Evolutionary conservation across 2,329 filamentous ascomycete genomes (phyloP).

Genomic region (Hypoxylon sp.): DNA sequence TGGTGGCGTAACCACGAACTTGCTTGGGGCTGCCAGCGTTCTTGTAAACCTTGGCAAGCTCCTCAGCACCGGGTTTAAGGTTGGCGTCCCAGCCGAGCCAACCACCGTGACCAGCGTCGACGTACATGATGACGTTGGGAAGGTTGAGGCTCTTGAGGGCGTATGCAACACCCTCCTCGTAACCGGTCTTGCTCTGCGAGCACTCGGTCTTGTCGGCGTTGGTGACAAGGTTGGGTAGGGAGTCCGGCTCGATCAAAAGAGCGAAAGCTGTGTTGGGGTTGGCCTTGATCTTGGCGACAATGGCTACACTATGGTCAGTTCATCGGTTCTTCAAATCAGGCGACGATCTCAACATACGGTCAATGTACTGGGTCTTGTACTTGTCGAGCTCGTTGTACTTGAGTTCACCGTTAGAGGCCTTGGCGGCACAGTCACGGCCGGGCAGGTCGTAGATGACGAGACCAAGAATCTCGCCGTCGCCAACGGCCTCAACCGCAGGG

Average conservation of each 20-base stretch:
- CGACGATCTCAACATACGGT: conserved; percentile 54
- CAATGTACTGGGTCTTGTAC: conserved; percentile 70
- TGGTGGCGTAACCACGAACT: conserved; percentile 70
- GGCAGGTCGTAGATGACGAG: conserved; percentile 73
- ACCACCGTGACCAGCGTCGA: conserved; percentile 72
- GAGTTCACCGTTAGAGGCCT: conserved; percentile 72
- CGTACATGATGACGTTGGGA: conserved; percentile 72
- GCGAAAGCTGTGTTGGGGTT: conserved; percentile 64
- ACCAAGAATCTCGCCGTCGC: conserved; percentile 57
- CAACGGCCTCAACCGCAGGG: conserved; percentile 63
- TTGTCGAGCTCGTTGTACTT: conserved; percentile 64
- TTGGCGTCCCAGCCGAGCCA: conserved; percentile 74
- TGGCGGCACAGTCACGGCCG: conserved; percentile 72
- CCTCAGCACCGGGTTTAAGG: conserved; percentile 64
- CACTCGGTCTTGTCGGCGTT: conserved; percentile 69
- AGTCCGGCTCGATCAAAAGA: conserved; percentile 70
- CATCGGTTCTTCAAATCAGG: background rate
- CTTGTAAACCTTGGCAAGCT: conserved; percentile 67
- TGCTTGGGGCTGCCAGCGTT: conserved; percentile 66
- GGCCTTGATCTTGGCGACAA: conserved; percentile 62
- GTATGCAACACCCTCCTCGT: conserved; percentile 67
- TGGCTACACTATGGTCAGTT: conserved; percentile 47
- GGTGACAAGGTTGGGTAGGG: conserved; percentile 72
- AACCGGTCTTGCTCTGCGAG: conserved; percentile 62
- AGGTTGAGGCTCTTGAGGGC: conserved; percentile 69